Conservation (phyloP, 2,329 filamentous ascomycete species). For the Pestalotiopsis sp. region DNA sequence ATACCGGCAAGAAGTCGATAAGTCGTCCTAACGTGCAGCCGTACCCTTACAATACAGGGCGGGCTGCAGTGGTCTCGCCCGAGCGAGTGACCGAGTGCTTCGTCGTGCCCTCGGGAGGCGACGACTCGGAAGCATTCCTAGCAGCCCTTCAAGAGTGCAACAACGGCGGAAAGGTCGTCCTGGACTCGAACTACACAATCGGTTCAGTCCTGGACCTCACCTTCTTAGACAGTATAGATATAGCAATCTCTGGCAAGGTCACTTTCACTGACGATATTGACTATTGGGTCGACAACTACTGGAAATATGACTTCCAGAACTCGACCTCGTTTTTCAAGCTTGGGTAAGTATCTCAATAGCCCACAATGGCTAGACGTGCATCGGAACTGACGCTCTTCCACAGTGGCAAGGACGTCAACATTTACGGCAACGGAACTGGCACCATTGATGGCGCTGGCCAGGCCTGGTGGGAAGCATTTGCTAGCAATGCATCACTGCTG, state of each 20-base stretch:
- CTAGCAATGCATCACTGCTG: conserved; percentile 51
- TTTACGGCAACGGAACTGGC: conserved; percentile 57
- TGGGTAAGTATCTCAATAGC: conserved; percentile 16
- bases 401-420: conserved; percentile 53
- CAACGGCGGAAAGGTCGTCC: conserved; percentile 63
- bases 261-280: conserved; percentile 68
- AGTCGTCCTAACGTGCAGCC: conserved; percentile 1
- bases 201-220: conserved; percentile 67
- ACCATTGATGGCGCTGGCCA: conserved; percentile 66
- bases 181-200: conserved; percentile 62
- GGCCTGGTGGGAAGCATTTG: conserved; percentile 66
- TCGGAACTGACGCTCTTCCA: background rate
- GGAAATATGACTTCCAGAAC: conserved; percentile 68
- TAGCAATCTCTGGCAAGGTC: conserved; percentile 58
- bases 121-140: conserved; percentile 45
- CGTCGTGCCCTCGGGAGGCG: conserved; percentile 18
- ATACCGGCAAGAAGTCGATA: conserved; percentile 8
- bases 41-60: conserved; percentile 13
- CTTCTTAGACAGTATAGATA: conserved; percentile 64
- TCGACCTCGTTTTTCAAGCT: conserved; percentile 56
- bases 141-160: conserved; percentile 61
- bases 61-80: conserved; percentile 11
- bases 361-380: background rate
- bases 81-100: conserved; percentile 20
- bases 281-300: conserved; percentile 69